Evolutionary conservation across 306 rosid species (phyloP), one percentile per base, ranked within the genome.

Genomic region (Sindora glabra): DNA sequence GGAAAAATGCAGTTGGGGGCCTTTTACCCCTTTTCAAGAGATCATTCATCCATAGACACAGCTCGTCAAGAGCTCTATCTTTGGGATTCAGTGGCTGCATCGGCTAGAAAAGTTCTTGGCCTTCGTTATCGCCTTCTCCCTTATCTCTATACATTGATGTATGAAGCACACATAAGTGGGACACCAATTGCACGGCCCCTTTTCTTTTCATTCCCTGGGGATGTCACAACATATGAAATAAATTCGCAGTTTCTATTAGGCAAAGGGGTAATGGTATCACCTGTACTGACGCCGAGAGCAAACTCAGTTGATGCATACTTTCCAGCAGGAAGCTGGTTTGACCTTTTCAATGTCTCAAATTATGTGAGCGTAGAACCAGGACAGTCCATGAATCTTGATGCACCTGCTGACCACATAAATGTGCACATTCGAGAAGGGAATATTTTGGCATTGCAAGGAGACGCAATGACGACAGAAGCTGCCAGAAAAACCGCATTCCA

Each of bases 361-460:
- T 68, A 81, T 1, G 79, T 78, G 13, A 68, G 59, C 19, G 62
- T 51, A 51, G 36, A 36, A 17, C 41, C 64, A 2, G 87, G 87
- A 16, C 14, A 64, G 55, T 32, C 55, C n/a, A 22, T 82, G 7
- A 72, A 34, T 2, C 55, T 82, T 0, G 33, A 72, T 21, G 81
- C 87, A 32, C 81, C 84, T 0, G 39, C 66, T 4, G 74, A 82
- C 56, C 72, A 75, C 18, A 75, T 68, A 5, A 82, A 82, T 3
- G 81, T 78, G 18, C 87, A 82, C 40, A 56, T 72, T 36, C 69
- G 77, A 1, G 92, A 85, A 74, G 98, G 96, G 74, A 83, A 79
- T 46, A 78, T 91, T 68, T 68, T 87, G 74, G 76, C 87, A n/a
- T 15, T 87, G 76, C 98, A 91, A 60, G 80, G 92, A 26, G 78